Base-by-base conservation (phyloP, 2,329 filamentous ascomycete species). In the Neonectria coccinea region DNA sequence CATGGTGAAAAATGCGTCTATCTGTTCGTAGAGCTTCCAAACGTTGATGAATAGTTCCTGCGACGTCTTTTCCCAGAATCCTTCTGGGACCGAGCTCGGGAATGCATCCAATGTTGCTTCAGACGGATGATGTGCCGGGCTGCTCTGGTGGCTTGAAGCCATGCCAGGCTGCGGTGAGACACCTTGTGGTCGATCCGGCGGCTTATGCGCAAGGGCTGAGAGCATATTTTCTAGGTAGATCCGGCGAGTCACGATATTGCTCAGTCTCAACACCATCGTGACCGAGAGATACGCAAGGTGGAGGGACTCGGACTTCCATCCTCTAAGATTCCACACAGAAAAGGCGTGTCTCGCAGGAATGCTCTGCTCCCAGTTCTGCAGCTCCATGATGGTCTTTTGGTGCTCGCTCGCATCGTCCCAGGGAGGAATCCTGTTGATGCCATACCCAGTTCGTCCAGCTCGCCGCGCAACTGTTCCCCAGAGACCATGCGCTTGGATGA, bases 301-400 rank as follows among this genome's bases (percentile, higher is more conserved):
- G n/a, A 80, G 64, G 2, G 67, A 66, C 59, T 80, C 76, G 1
- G 74, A 73, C 56, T 76, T 77, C 70, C 73, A 79, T 5, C 74
- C 78, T 22, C 78, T 71, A 14, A 81, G 67, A 42, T 80, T 80
- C 76, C 77, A 78, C 12, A 76, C 68, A 0, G 76, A 78, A 73
- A 77, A 80, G 4, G 62, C 59, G 60, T 80, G 78, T 16, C 71
- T 64, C 16, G 54, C 58, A 5, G 79, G 79, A 25, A 81, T 64
- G 11, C 70, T 64, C 18, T 70, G 64, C 56, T 79, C 79, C 62
- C 74, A 79, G 1, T 66, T 64, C 4, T 56, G 55, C 31, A 80
- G 58, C 14, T 63, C 65, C 10, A 42, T 44, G 0, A 69, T 57
- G 9, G 76, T 65, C 12, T 56, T 53, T 12, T 59, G 66, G 48